Base-by-base conservation (phyloP, 2,329 filamentous ascomycete genomes). In the Hortaea werneckii region DNA sequence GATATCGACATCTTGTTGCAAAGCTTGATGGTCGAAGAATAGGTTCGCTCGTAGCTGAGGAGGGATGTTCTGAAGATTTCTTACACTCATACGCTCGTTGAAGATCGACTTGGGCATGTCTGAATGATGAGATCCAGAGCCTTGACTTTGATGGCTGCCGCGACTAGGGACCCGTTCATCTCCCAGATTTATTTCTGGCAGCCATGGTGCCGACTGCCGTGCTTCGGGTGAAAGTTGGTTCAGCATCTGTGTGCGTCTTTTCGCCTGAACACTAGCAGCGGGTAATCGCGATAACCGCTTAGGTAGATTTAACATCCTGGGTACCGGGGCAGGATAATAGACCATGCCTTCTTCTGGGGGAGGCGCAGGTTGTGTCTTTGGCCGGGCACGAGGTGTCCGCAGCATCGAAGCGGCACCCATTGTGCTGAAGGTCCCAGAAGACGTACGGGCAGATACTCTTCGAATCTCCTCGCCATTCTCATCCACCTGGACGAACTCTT, bases 241-340 rank as follows among this genome's bases (percentile, higher is more conserved):
- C 39, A 94, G 65, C 5, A 90, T 69, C 56, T 92, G 82, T 1
- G 86, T 85, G 20, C 84, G 80, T 44, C 86, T 78, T 54, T 81
- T 77, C 46, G 87, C 82, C 45, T 81, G 76, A 5, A 80, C 74
- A 7, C 74, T 68, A 2, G 77, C 68, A 44, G 83, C 77, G 6
- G 83, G 80, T 43, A 80, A 76, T 57, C 82, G 85, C 1, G 89
- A 94, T 42, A 96, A 70, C 57, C 87, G 85, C 39, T 88, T 87
- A 1, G 92, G 92, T 9, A 98, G 70, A 57, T 95, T 96, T 47
- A 98, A 75, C 82, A 94, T 89, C 51, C 85, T 82, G 3, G 92
- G 92, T 2, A 98, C 92, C 1, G 87, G 89, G 3, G 92, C 92
- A 10, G 92, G 92, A 63, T 98, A 98, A 66, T 83, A 96, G 7